Conservation (phyloP, 2,329 filamentous ascomycete genomes). For the Clarireedia homoeocarpa region DNA sequence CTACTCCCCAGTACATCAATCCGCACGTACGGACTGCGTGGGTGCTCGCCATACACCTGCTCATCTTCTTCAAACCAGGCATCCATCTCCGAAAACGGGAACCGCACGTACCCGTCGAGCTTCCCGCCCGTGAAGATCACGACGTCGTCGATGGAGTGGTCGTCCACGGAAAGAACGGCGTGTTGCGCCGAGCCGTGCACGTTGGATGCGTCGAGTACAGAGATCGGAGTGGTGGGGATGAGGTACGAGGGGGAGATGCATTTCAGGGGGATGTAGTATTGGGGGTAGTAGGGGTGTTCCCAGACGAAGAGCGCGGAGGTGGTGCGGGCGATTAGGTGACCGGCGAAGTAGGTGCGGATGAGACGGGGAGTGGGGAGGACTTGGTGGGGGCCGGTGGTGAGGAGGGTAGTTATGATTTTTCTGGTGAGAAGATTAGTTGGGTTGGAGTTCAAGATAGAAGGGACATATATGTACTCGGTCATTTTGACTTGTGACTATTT, state of each 20-base stretch:
- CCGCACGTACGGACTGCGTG: slow-evolving; percentile 58
- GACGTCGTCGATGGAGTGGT: slow-evolving; percentile 13
- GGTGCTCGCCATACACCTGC: slow-evolving; percentile 48
- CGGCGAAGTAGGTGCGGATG: background rate
- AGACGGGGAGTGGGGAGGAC: background rate
- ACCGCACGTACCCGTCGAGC: slow-evolving; percentile 29
- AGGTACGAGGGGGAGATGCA: background rate
- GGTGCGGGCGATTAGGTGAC: background rate
- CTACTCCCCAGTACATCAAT: slow-evolving; percentile 51
- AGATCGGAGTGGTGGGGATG: background rate
- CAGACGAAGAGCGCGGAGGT: background rate
- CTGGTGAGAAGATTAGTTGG: background rate
- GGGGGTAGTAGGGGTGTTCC: background rate
- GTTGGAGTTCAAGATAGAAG: background rate
- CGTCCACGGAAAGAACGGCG: background rate
- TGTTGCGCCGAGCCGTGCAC: background rate
- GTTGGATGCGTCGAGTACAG: background rate
- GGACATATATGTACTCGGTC: background rate
- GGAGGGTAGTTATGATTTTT: background rate
- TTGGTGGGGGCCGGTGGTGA: background rate
- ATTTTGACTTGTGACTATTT: too few species aligned
- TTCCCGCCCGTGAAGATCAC: slow-evolving; percentile 27
- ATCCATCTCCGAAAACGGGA: slow-evolving; percentile 36
- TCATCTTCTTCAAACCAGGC: slow-evolving; percentile 50
- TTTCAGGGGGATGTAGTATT: background rate